A percentile compares a stretch with the other conserved stretches of the same genome.
phyloP scores from a whole-genome alignment of 345 rosid species.

The Corymbia maculata region DNA sequence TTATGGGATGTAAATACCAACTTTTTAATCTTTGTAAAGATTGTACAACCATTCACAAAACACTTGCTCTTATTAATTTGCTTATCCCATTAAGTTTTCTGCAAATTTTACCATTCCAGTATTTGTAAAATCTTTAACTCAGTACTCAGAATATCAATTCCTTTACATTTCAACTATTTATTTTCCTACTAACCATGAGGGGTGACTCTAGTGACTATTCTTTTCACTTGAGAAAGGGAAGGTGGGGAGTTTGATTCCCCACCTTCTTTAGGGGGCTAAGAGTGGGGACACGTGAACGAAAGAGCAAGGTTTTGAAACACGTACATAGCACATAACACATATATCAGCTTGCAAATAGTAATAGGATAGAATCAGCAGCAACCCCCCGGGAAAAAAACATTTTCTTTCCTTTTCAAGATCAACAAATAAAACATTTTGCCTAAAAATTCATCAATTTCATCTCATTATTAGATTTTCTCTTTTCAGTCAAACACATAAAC shows the following conservation, averaged over 20 bases:
- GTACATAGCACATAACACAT: too few relatives aligned
- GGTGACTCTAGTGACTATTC: too few relatives aligned
- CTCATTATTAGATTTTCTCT: neutral
- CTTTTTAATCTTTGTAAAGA: neutral
- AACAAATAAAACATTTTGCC: neutral
- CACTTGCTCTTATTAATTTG: neutral
- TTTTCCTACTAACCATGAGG: too few relatives aligned
- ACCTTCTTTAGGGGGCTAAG: too few relatives aligned
- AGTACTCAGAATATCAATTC: neutral
- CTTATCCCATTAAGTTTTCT: neutral
- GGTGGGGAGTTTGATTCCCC: too few relatives aligned
- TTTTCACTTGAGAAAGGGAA: too few relatives aligned
- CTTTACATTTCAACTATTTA: neutral
- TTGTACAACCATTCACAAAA: neutral
- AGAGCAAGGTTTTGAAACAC: too few relatives aligned
- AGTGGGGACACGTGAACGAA: too few relatives aligned
- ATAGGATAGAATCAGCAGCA: too few relatives aligned
- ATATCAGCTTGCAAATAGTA: too few relatives aligned
- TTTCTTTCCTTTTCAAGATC: too few relatives aligned
- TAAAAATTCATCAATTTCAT: neutral
- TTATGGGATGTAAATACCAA: neutral
- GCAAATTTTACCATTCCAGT: neutral
- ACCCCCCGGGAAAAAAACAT: too few relatives aligned
- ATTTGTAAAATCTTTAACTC: neutral
- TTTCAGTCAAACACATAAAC: neutral